These are phyloP conservation scores for Rubroboletus pulcherrimus DNA, from an alignment of 768 basidiomycete genomes.

Conservation along the genomic window DNA sequence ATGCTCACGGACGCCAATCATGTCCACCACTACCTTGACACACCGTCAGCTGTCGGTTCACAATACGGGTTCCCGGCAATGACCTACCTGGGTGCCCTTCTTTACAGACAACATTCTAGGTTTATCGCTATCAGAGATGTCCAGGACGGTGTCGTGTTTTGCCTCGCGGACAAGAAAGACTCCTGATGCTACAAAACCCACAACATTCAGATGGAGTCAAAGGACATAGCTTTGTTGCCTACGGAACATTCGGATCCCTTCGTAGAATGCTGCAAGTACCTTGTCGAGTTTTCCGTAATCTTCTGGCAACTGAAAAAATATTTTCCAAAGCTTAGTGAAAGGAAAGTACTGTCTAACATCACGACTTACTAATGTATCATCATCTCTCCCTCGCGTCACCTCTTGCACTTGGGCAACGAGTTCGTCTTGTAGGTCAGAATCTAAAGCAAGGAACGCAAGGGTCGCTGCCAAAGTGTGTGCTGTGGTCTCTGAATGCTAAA, in stretches of 20 bases:
- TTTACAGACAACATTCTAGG: slow-evolving; percentile 18
- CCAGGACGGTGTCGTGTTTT: slow-evolving; percentile 24
- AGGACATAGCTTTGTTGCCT: not conserved
- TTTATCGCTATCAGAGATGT: slow-evolving; percentile 15
- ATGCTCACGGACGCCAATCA: slow-evolving; percentile 28
- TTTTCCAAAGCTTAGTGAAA: not conserved
- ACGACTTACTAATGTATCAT: slow-evolving; percentile 13
- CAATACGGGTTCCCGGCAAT: too few species aligned
- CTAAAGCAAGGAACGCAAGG: slow-evolving; percentile 29
- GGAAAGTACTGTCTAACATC: not conserved
- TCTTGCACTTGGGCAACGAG: slow-evolving; percentile 29
- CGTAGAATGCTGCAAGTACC: slow-evolving; percentile 27
- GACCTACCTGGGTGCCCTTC: slow-evolving; percentile 23
- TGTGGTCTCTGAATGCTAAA: slow-evolving; percentile 30
- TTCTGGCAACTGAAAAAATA: slow-evolving; percentile 14
- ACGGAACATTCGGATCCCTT: slow-evolving; percentile 36
- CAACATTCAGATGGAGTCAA: not conserved
- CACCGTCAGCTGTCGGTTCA: not conserved
- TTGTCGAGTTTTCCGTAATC: slow-evolving; percentile 30
- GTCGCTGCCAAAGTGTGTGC: slow-evolving; percentile 32
- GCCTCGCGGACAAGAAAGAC: slow-evolving; percentile 29
- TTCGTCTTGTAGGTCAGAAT: slow-evolving; percentile 31
- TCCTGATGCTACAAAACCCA: slow-evolving; percentile 24
- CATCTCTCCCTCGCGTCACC: slow-evolving; percentile 20
- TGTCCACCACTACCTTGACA: slow-evolving; percentile 25